Evolutionary conservation across 495 filamentous ascomycete genomes (phyloP), one percentile per base, ranked within the genome.

Genomic region (Neurospora sp.): DNA sequence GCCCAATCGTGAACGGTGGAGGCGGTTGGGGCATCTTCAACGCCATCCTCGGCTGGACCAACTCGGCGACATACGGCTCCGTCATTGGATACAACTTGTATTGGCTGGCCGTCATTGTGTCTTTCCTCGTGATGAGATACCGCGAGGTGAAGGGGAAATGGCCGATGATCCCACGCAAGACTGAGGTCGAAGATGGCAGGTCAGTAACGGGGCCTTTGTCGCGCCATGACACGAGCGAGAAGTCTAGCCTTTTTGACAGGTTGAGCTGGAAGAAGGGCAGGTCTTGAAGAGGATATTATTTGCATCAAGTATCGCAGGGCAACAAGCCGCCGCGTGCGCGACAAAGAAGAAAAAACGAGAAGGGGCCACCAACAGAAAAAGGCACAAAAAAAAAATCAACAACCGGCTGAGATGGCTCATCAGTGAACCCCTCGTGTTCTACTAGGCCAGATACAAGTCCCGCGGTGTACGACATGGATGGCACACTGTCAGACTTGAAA

Each of bases 21-120:
- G 89, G 88, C 62, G 93, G 93, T 35, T 98, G 94, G 94, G 94
- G 93, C 62, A 88, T 97, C 78, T 96, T 97, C 85, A 96, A 95
- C 75, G 89, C 92, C 20, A 82, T 90, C 70, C 79, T 93, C 10
- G 94, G 94, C 31, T 98, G 94, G 94, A 88, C 90, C 73, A 97
- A 97, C 81, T 92, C 92, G 0, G 94, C 93, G 1, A 95, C 93
- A 0, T 93, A 95, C 72, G 92, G 90, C 69, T 91, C 89, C 0
- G 91, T 96, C 46, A 89, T 98, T 73, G 89, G 91, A 5, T 98
- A 98, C 83, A 96, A 97, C 77, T 37, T 96, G 5, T 98, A 97
- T 84, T 98, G 88, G 92, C 82, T 97, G 38, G 81, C 81, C 14
- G 85, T 94, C 54, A 92, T 92, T 69, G 66, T 85, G 35, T 84